Percentiles rank a stretch among this genome's conserved stretches.
These are phyloP conservation scores for Amanita thiersii DNA, from an alignment of 768 basidiomycete genomes.

Conservation along the genomic window DNA sequence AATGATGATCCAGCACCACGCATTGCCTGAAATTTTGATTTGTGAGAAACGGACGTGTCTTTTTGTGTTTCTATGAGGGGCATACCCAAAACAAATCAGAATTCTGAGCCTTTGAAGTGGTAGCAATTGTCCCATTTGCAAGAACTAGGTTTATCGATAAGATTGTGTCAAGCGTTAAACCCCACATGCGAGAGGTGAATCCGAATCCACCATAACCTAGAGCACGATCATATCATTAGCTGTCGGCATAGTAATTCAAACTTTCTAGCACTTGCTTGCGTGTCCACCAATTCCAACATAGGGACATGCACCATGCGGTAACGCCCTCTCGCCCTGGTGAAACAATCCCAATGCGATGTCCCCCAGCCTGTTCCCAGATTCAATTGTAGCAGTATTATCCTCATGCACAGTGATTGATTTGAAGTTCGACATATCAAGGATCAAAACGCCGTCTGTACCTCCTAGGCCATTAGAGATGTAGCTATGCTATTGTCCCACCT, in stretches of 20 bases:
- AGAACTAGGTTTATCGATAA: constrained; percentile 18
- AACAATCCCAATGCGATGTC: constrained; percentile 16
- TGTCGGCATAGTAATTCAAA: neutral
- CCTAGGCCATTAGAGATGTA: constrained; percentile 22
- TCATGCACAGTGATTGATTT: constrained; percentile 15
- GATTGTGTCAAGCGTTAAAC: constrained; percentile 19
- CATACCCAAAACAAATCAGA: constrained; percentile 22
- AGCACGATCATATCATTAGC: neutral
- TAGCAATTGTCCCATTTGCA: constrained; percentile 18
- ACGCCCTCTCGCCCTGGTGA: constrained; percentile 11
- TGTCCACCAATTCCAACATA: constrained; percentile 24
- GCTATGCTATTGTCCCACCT: constrained; percentile 13
- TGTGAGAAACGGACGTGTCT: neutral
- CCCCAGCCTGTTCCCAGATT: constrained; percentile 18
- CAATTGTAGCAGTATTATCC: constrained; percentile 15
- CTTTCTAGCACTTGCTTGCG: neutral
- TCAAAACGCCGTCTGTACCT: constrained; percentile 19
- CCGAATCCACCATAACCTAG: constrained; percentile 19
- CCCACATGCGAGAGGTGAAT: constrained; percentile 21
- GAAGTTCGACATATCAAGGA: constrained; percentile 18
- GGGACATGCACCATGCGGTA: constrained; percentile 21
- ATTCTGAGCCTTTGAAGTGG: constrained; percentile 13
- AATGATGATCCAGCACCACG: constrained; percentile 16
- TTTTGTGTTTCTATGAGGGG: neutral
- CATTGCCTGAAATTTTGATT: constrained; percentile 11